These are phyloP conservation scores for Pleurotus ostreatus DNA, from an alignment of 768 basidiomycete genomes.

Conservation along the genomic window DNA sequence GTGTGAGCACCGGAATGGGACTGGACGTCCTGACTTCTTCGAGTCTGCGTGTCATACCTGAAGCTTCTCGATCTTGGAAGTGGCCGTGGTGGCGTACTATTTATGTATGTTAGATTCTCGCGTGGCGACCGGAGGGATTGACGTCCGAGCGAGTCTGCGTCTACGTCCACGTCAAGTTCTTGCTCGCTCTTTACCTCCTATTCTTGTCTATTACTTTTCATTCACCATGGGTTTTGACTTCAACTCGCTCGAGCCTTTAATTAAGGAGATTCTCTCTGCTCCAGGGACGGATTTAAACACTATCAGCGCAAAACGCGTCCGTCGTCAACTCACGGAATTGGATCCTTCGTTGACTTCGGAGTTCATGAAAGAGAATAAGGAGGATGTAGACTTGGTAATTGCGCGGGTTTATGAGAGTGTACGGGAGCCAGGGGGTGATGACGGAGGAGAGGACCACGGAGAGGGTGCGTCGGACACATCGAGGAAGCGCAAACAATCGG, in stretches of 20 bases:
- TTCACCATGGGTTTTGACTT: slow-evolving; percentile 49
- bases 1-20: background rate
- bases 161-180: slow-evolving; percentile 2
- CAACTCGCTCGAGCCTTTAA: slow-evolving; percentile 50
- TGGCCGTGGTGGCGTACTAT: background rate
- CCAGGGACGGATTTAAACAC: slow-evolving; percentile 75
- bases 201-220: slow-evolving; percentile 9
- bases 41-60: background rate
- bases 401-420: slow-evolving; percentile 59
- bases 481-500: slow-evolving; percentile 35
- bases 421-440: slow-evolving; percentile 31
- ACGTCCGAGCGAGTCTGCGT: background rate
- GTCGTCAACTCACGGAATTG: slow-evolving; percentile 60
- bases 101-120: background rate
- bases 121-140: slow-evolving; percentile 5
- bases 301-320: slow-evolving; percentile 86
- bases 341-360: slow-evolving; percentile 53
- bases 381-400: slow-evolving; percentile 68
- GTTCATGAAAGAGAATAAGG: slow-evolving; percentile 62
- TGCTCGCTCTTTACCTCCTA: slow-evolving; percentile 14
- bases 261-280: slow-evolving; percentile 67
- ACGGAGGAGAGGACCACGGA: slow-evolving; percentile 24
- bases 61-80: background rate
- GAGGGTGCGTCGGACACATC: slow-evolving; percentile 22
- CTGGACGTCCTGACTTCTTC: background rate